These are phyloP conservation scores for Sclerotinia nivalis DNA, from an alignment of 2,329 filamentous ascomycete genomes.

Conservation along the genomic window DNA sequence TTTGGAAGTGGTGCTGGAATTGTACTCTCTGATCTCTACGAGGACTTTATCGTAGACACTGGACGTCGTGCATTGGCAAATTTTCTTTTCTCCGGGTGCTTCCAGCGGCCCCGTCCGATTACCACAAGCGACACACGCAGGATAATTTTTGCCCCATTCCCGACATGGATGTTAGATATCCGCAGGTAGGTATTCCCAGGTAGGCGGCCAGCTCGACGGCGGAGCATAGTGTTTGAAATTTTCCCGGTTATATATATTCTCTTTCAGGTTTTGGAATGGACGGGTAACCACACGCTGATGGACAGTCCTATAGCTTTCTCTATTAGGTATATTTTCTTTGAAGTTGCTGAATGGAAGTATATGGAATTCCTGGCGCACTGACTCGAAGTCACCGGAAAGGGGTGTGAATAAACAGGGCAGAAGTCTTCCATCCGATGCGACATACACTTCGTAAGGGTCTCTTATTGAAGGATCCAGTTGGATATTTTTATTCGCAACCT, in stretches of 20 bases:
- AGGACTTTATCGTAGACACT: not conserved
- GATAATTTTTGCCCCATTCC: conserved; percentile 16
- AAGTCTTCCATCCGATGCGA: conserved; percentile 9
- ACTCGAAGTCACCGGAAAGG: not conserved
- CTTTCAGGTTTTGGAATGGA: not conserved
- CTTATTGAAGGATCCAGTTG: conserved; percentile 9
- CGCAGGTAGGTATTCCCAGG: conserved; percentile 18
- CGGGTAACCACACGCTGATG: not conserved
- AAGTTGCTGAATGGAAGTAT: not conserved
- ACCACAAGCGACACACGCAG: conserved; percentile 15
- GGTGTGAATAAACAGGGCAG: conserved; percentile 2
- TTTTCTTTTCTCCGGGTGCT: not conserved
- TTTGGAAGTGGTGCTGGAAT: not conserved
- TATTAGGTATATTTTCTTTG: not conserved
- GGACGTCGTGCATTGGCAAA: not conserved
- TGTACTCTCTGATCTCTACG: conserved; percentile 9
- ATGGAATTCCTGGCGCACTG: not conserved
- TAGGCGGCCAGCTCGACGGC: conserved; percentile 1
- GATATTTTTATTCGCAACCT: not conserved
- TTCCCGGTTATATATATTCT: conserved; percentile 1
- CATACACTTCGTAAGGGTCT: conserved; percentile 13
- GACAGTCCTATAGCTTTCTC: not conserved
- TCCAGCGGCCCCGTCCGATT: not conserved
- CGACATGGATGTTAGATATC: conserved; percentile 21
- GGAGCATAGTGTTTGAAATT: conserved; percentile 3